A percentile compares a stretch with the other conserved stretches of the same genome.
phyloP scores from a whole-genome alignment of 2,329 filamentous ascomycete genomes.

The Pestalotiopsis sp. region DNA sequence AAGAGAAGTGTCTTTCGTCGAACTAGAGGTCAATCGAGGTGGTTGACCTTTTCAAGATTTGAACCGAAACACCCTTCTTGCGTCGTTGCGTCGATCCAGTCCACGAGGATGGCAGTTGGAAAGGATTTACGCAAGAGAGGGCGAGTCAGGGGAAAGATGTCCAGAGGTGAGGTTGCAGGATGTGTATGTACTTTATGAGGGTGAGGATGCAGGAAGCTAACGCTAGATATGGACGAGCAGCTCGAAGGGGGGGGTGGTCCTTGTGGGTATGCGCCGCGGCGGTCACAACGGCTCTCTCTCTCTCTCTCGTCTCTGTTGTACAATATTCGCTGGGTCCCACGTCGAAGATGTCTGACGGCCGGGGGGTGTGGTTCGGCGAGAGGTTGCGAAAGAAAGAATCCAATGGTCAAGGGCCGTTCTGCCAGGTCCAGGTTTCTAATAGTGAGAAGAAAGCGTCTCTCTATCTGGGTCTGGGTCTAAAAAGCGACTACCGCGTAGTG shows the following conservation, averaged over 20 bases:
- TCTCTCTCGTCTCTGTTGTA: conserved; percentile 10
- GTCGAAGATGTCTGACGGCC: conserved; percentile 25
- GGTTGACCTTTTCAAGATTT: background rate
- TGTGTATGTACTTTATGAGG: conserved; percentile 33
- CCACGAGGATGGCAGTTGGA: conserved; percentile 8
- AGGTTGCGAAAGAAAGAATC: conserved; percentile 11
- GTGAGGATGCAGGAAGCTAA: conserved; percentile 26
- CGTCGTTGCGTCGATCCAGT: conserved; percentile 5
- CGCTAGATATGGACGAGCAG: conserved; percentile 32
- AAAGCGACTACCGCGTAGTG: conserved; percentile 30
- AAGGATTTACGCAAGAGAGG: background rate
- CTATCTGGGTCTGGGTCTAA: conserved; percentile 22
- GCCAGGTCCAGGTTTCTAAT: conserved; percentile 26
- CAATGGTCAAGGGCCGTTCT: conserved; percentile 18
- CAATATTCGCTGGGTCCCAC: conserved; percentile 27
- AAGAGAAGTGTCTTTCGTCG: background rate
- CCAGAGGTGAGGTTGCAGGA: conserved; percentile 34
- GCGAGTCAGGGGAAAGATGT: conserved; percentile 27
- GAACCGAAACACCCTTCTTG: conserved; percentile 1
- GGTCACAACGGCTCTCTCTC: conserved; percentile 20
- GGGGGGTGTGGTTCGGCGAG: conserved; percentile 23
- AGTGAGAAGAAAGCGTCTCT: conserved; percentile 12
- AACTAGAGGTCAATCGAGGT: background rate
- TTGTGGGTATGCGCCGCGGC: conserved; percentile 29
- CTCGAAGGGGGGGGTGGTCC: conserved; percentile 23